Evolutionary conservation across 345 rosid species (phyloP), one percentile per base, ranked within the genome.

Genomic region (Camelina hispida): DNA sequence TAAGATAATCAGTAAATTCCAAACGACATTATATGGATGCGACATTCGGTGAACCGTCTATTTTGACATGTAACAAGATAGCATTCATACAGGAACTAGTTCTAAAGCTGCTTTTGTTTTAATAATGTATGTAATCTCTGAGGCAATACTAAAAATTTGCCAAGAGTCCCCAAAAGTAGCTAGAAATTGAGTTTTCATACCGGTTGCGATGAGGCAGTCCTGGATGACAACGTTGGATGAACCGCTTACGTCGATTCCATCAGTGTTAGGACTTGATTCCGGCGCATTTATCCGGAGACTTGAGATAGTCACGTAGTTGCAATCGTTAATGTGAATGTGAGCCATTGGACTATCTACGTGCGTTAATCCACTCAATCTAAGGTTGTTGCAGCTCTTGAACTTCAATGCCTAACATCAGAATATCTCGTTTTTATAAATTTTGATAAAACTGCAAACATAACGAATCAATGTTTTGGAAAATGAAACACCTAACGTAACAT

Each of bases 221-320:
- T 43, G 54, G 50, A 83, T 77, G 20, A 61, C 44, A 40, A 83
- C 73, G 20, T 80, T 83, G 15, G 78, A 73, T 13, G 83, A 83
- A 44, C 12, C 3, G 0, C 80, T 71, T 14, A 80, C 4, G 12
- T 83, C 81, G 50, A 80, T 83, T 9, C 83, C 81, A 13, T 80
- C 85, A 10, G 85, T 83, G 66, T 83, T 83, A 5, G 85, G 85
- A 67, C 85, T 83, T 48, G 68, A 57, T 35, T 51, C 67, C 0
- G 85, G 85, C 12, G 85, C 83, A 55, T 43, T 80, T 60, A 83
- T 70, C 6, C 73, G 59, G 37, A 83, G 79, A 9, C 17, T 56
- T 23, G 79, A 60, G 59, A 83, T 61, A 16, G 55, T 66, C 13
- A 61, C 85, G 48, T 37, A 74, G 53, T 83, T 70, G 69, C 83